Percentiles rank a stretch among this genome's conserved stretches.
These are phyloP conservation scores for Triticum urartu DNA, from an alignment of 176 grass and related monocot species.

Conservation along the genomic window DNA sequence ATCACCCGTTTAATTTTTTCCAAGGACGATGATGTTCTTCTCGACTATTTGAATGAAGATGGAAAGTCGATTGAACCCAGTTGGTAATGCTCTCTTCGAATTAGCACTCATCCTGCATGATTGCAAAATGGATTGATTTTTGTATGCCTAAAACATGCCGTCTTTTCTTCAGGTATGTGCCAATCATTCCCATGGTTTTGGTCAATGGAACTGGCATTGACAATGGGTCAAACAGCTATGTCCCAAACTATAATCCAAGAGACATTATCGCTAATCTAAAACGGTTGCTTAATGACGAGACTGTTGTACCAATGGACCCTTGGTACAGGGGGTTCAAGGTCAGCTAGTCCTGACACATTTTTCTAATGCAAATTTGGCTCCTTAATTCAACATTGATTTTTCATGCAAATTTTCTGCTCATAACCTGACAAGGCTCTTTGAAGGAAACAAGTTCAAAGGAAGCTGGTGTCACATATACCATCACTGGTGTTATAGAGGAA, in stretches of 20 bases:
- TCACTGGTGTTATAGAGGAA: conserved; percentile 15
- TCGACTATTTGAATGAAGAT: conserved; percentile 73
- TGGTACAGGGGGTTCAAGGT: conserved; percentile 67
- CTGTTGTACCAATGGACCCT: conserved; percentile 48
- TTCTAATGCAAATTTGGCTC: background rate
- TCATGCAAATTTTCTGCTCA: background rate
- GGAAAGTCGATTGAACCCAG: conserved; percentile 76
- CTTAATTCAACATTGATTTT: background rate
- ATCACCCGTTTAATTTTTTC: conserved; percentile 58
- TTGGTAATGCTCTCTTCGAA: conserved; percentile 47
- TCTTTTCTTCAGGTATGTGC: conserved; percentile 49
- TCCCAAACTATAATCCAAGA: conserved; percentile 62
- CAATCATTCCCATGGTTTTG: conserved; percentile 57
- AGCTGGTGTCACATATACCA: too few relatives aligned
- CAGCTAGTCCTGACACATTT: background rate
- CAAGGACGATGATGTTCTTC: conserved; percentile 72
- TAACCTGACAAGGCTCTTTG: too few relatives aligned
- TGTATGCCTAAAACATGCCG: background rate
- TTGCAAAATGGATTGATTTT: background rate
- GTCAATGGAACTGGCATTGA: conserved; percentile 44
- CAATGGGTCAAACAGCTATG: conserved; percentile 31
- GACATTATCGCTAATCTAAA: conserved; percentile 55
- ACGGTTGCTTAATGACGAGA: conserved; percentile 39
- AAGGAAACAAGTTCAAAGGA: too few relatives aligned
- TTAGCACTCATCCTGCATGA: background rate